Percentiles rank a stretch among this genome's conserved stretches.
phyloP scores from a whole-genome alignment of 1,284 basidiomycete species.

The Boletus hoseneyae region DNA sequence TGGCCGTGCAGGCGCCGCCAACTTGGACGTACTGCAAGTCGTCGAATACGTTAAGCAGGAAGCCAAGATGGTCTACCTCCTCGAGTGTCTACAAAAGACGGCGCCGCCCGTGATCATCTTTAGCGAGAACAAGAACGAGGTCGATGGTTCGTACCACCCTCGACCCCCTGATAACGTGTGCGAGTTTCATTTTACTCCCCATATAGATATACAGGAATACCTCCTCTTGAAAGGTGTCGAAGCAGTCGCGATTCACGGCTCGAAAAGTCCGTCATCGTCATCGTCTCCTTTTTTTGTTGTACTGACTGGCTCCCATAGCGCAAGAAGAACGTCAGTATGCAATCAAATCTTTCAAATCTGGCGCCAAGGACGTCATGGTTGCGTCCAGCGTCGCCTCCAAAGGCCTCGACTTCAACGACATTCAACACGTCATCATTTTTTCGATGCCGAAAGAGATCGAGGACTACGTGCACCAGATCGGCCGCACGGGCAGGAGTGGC shows the following conservation, averaged over 20 bases:
- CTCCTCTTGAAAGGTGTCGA: constrained; percentile 95
- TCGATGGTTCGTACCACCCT: constrained; percentile 66
- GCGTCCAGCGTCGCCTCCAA: constrained; percentile 97
- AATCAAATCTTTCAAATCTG: constrained; percentile 95
- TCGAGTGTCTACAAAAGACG: constrained; percentile 98
- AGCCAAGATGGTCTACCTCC: constrained; percentile 98
- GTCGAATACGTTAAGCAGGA: constrained; percentile 99
- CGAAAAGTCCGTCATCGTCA: constrained; percentile 66
- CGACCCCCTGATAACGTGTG: neutral
- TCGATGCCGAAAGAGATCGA: constrained; percentile 99
- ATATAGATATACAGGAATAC: constrained; percentile 94
- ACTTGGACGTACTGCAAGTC: constrained; percentile 94
- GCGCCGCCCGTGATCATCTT: constrained; percentile 98
- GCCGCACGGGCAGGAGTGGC: constrained; percentile 94
- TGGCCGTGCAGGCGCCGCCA: too few relatives aligned
- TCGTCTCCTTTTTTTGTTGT: neutral
- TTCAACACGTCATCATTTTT: constrained; percentile 97
- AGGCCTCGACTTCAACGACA: constrained; percentile 97
- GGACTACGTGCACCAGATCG: constrained; percentile 98
- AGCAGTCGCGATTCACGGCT: constrained; percentile 98
- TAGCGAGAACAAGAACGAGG: constrained; percentile 99
- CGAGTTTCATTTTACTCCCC: neutral
- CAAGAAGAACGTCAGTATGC: constrained; percentile 99
- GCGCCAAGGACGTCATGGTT: constrained; percentile 99
- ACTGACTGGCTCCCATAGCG: constrained; percentile 44